Percentiles rank a stretch among this genome's conserved stretches.
Evolutionary conservation across 352 stramenopile species (phyloP).

Genomic region (Pythium sukuiense): DNA sequence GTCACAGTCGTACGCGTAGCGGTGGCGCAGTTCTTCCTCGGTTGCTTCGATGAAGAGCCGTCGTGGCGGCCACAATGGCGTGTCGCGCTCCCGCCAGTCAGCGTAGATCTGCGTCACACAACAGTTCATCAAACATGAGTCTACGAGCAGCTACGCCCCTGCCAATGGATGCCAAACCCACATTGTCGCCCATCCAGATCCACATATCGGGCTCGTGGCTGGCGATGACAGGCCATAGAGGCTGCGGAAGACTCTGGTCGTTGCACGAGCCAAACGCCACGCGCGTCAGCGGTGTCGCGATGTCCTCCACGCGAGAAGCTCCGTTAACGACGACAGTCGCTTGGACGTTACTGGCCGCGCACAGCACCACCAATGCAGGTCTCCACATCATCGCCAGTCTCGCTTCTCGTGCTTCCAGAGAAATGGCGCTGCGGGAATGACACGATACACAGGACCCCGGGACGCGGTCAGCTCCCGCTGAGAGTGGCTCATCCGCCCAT

Average conservation of each 20-base stretch:
- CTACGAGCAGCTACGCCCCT: not conserved
- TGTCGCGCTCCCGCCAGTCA: constrained; percentile 53
- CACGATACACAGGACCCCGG: no score
- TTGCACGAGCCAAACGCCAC: constrained; percentile 88
- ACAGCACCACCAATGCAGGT: not conserved
- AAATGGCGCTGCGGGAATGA: not conserved
- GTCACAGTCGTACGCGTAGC: constrained; percentile 67
- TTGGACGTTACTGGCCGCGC: not conserved
- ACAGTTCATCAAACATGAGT: not conserved
- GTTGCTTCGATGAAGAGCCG: constrained; percentile 68
- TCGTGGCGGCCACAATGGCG: constrained; percentile 41
- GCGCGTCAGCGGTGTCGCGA: constrained; percentile 45
- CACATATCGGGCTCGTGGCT: constrained; percentile 68
- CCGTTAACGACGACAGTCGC: not conserved
- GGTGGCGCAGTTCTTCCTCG: constrained; percentile 45
- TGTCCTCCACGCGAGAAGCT: constrained; percentile 29
- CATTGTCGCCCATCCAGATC: constrained; percentile 89
- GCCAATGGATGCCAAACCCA: constrained; percentile 18
- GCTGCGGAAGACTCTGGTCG: constrained; percentile 81
- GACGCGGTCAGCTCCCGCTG: not conserved
- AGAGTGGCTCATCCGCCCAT: no score
- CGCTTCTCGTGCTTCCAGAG: no score
- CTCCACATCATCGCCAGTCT: not conserved
- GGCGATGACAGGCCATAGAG: constrained; percentile 68
- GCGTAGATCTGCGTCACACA: constrained; percentile 74